Base-by-base conservation (phyloP, 495 filamentous ascomycete genomes). In the Hyaloscypha variabilis region DNA sequence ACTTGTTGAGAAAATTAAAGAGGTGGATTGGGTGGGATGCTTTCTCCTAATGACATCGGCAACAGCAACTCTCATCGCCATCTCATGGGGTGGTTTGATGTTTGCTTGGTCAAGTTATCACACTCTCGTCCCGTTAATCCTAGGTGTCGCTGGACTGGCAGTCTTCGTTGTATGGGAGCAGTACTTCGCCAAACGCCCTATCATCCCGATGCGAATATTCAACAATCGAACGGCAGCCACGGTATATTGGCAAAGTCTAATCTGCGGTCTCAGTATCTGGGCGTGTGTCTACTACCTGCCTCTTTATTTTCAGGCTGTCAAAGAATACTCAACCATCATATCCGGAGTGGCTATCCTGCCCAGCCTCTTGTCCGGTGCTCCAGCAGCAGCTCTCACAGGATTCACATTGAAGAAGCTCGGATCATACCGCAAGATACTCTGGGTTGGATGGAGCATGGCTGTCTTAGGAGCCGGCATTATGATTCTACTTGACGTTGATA, bases 251-350 rank as follows among this genome's bases (percentile, higher is more conserved):
- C 82, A 74, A 8, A 81, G 78, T 4, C 77, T 77, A 65, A 77
- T 80, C 69, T 87, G 81, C 70, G 87, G 76, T 11, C 64, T 77
- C 51, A 71, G 79, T 28, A 70, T 78, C 26, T 79, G 76, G 73
- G 69, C 68, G 73, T 73, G 85, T 1, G 73, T 91, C 3, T 90
- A 90, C 67, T 91, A 88, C 46, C 72, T 88, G 28, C 82, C 88
- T 34, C 74, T 93, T 2, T 93, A 89, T 74, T 89, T 86, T 66
- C 79, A 87, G 68, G 85, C 83, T 8, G 82, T 89, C 39, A 85
- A 88, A 69, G 80, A 77, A 34, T 79, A 83, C 62, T 73, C 77
- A 3, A 76, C 84, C 0, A 83, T 86, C 52, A 65, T 86, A 14
- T 75, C 87, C 1, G 88, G 89, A 13, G 73, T 91, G 8, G 78